phyloP scores from a whole-genome alignment of 1,139 yeast species.

The Suhomyces bribrorum region DNA sequence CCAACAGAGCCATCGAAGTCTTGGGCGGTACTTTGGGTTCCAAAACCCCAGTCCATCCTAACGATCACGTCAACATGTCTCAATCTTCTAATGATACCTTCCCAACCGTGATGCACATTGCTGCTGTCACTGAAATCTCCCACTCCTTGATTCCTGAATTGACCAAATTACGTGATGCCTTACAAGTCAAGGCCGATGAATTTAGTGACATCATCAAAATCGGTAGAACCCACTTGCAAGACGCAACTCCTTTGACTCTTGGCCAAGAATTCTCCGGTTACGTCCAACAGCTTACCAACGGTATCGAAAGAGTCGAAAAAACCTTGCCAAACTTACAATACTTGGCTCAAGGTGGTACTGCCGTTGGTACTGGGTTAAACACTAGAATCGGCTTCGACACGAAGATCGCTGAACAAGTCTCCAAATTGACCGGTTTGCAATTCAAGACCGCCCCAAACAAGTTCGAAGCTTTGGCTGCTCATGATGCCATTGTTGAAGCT shows the following conservation, averaged over 20 bases:
- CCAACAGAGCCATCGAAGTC: conserved; percentile 24
- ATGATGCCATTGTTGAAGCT: conserved; percentile 24
- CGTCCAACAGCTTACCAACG: conserved; percentile 23
- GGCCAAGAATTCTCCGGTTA: conserved; percentile 25
- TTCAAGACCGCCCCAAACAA: conserved; percentile 25
- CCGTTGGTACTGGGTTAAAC: conserved; percentile 25
- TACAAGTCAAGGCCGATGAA: conserved; percentile 20
- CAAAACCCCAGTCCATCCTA: conserved; percentile 25
- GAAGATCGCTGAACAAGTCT: conserved; percentile 19
- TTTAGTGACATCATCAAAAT: conserved; percentile 23
- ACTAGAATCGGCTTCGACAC: conserved; percentile 21
- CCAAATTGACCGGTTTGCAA: conserved; percentile 20
- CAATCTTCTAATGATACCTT: conserved; percentile 24
- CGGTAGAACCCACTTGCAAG: conserved; percentile 26
- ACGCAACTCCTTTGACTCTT: conserved; percentile 24
- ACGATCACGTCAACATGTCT: conserved; percentile 25
- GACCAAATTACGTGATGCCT: conserved; percentile 20
- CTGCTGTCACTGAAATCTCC: conserved; percentile 22
- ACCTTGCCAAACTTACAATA: conserved; percentile 21
- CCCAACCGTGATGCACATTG: conserved; percentile 27
- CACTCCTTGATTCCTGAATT: conserved; percentile 21
- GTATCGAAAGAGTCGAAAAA: conserved; percentile 21
- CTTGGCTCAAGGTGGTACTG: conserved; percentile 26
- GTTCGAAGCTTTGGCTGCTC: conserved; percentile 26
- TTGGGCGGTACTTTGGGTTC: conserved; percentile 24